A percentile compares a stretch with the other conserved stretches of the same genome.
Conservation (phyloP, 805 yeast genomes). For the Hanseniaspora nectarophila region DNA sequence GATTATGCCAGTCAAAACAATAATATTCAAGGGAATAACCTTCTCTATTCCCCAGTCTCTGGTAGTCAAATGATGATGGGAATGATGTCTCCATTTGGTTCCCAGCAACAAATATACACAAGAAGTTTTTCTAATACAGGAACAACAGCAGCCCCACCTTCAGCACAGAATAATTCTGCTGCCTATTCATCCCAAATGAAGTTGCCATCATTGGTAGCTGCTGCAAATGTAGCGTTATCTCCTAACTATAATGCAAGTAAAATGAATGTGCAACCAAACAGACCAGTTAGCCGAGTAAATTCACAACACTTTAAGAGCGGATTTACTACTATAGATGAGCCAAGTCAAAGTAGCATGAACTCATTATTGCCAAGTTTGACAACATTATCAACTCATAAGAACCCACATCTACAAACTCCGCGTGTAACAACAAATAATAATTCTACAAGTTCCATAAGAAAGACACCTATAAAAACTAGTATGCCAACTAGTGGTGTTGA, state of each 20-base stretch:
- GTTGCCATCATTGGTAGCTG: slow-evolving; percentile 8
- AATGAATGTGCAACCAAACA: neutral
- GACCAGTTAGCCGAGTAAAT: neutral
- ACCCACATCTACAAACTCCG: neutral
- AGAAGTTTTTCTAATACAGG: neutral
- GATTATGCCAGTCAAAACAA: neutral
- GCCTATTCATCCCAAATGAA: neutral
- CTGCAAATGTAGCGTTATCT: slow-evolving; percentile 7
- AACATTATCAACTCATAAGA: slow-evolving; percentile 1
- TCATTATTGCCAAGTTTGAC: slow-evolving; percentile 9
- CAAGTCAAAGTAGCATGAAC: neutral
- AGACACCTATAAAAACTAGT: slow-evolving; percentile 18
- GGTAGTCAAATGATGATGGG: neutral
- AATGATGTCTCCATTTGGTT: slow-evolving; percentile 14
- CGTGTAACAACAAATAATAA: neutral
- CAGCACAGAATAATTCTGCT: neutral
- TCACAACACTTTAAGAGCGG: neutral
- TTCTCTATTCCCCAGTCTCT: neutral
- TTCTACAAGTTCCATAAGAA: neutral
- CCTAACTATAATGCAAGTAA: neutral
- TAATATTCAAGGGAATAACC: neutral
- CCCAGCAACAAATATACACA: neutral
- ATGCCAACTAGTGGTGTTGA: slow-evolving; percentile 30
- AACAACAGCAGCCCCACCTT: neutral
- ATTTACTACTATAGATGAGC: neutral